Evolutionary conservation across 805 yeast species (phyloP), one percentile per base, ranked within the genome.

Genomic region (Monosporozyma unispora): DNA sequence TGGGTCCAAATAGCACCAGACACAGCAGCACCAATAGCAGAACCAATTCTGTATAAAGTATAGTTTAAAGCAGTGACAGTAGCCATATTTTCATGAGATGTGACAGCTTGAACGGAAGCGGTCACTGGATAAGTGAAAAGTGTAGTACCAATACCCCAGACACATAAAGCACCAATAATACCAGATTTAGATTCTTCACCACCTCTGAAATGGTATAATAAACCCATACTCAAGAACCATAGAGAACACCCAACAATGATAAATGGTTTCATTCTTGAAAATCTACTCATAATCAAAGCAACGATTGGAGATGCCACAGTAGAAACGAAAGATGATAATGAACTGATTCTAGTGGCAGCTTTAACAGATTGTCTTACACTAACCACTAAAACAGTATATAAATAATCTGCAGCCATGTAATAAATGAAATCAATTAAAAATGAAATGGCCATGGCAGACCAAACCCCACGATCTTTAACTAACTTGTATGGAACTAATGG

Each of bases 1-100:
- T 81, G 80, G 11, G 87, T 78, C 88, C 88, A 84, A 40, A 83
- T 72, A 28, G 87, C 87, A 55, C 87, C 88, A 19, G 86, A 74
- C 22, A 84, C 75, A 22, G 83, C 66, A 29, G 75, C 65, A 21
- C 89, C 89, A 46, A 82, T 56, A 4, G 86, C 84, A 11, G 78
- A 63, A 7, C 90, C 90, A 50, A 83, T 71, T 55, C 77, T 74
- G 62, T 80, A 81, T 21, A 76, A 62, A 2, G 87, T 72, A n/a
- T 31, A 70, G 63, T 77, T 78, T 19, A 82, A 63, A 0, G 87
- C 75, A 38, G 81, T 74, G 38, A 80, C 74, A 44, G 78, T 75
- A 10, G 87, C 86, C 80, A 84, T 74, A 61, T 77, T 74, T 59
- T 79, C 82, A 65, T 84, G 90, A 28, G 55, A 48, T 52, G 70